Evolutionary conservation across 108 stramenopile genomes (phyloP).

Genomic region (Pseudonitzschia pungens): DNA sequence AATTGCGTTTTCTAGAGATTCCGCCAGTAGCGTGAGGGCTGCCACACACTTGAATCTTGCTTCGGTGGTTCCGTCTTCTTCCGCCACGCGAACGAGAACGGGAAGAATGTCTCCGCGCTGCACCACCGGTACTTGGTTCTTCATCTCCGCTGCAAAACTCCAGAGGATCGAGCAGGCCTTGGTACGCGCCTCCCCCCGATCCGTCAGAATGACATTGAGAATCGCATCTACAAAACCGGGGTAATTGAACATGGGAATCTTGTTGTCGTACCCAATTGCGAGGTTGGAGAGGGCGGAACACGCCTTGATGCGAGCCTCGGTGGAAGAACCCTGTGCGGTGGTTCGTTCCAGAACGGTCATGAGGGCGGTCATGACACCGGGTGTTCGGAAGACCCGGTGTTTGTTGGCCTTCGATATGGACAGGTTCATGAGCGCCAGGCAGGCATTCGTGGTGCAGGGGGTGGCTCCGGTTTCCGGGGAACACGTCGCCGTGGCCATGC

Average conservation of each 20-base stretch:
- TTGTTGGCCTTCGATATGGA: slow-evolving; percentile 89
- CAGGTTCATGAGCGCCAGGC: slow-evolving; percentile 86
- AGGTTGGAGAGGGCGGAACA: slow-evolving; percentile 88
- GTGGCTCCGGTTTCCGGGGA: slow-evolving; percentile 69
- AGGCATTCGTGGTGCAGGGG: slow-evolving; percentile 85
- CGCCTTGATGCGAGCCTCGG: slow-evolving; percentile 86
- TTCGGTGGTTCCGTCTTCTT: slow-evolving; percentile 86
- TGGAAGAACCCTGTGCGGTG: slow-evolving; percentile 55
- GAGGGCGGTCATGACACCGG: slow-evolving; percentile 88
- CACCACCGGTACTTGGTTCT: slow-evolving; percentile 90
- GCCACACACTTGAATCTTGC: slow-evolving; percentile 92
- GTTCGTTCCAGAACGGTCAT: slow-evolving; percentile 84
- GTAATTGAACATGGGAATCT: slow-evolving; percentile 91
- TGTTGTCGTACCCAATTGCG: slow-evolving; percentile 92
- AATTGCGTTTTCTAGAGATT: slow-evolving; percentile 85
- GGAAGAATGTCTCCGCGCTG: slow-evolving; percentile 86
- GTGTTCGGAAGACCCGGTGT: slow-evolving; percentile 83
- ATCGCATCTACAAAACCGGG: slow-evolving; percentile 88
- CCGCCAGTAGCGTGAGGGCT: slow-evolving; percentile 82
- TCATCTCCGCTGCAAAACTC: slow-evolving; percentile 93
- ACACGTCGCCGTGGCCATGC: slow-evolving; percentile 77
- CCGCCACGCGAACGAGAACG: slow-evolving; percentile 78
- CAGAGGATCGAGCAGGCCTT: slow-evolving; percentile 91
- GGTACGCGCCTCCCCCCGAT: slow-evolving; percentile 82
- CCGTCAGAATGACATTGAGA: slow-evolving; percentile 81